A percentile compares a stretch with the other conserved stretches of the same genome.
Evolutionary conservation across 441 rosid species (phyloP).

Genomic region (Flueggea neowawraea): DNA sequence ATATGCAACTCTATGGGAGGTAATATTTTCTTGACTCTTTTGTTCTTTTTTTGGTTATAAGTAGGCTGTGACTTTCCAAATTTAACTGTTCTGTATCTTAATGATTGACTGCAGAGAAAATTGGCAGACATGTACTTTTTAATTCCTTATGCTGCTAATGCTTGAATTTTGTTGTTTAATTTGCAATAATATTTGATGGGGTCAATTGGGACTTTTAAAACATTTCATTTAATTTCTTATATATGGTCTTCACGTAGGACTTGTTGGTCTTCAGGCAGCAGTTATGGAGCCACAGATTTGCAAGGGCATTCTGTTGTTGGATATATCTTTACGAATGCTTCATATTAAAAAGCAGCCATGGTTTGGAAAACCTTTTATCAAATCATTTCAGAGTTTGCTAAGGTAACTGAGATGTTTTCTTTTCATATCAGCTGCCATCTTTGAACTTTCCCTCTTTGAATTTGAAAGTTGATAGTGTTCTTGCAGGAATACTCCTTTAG

Average conservation of each 20-base stretch:
- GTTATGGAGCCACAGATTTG: conserved; percentile 63
- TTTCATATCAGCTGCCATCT: conserved; percentile 2
- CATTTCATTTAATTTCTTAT: not conserved
- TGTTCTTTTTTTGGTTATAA: not conserved
- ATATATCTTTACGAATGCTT: conserved; percentile 89
- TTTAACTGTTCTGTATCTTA: conserved; percentile 5
- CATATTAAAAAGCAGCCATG: conserved; percentile 86
- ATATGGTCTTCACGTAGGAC: conserved; percentile 37
- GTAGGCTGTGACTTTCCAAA: not conserved
- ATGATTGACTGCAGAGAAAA: not conserved
- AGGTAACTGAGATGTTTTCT: conserved; percentile 37
- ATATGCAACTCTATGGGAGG: conserved; percentile 98
- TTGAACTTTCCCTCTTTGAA: not conserved
- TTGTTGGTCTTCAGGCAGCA: conserved; percentile 96
- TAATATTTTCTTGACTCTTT: conserved; percentile 21
- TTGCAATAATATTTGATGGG: no score
- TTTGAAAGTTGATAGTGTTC: not conserved
- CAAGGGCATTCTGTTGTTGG: conserved; percentile 60
- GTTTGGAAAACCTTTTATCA: conserved; percentile 73
- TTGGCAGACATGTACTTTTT: no score
- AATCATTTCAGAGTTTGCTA: conserved; percentile 74
- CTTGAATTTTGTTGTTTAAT: no score
- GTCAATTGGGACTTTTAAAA: no score
- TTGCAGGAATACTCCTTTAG: conserved; percentile 72
- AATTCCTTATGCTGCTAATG: no score